Evolutionary conservation across 306 rosid species (phyloP), one percentile per base, ranked within the genome.

Genomic region (Boehmeria nivea): DNA sequence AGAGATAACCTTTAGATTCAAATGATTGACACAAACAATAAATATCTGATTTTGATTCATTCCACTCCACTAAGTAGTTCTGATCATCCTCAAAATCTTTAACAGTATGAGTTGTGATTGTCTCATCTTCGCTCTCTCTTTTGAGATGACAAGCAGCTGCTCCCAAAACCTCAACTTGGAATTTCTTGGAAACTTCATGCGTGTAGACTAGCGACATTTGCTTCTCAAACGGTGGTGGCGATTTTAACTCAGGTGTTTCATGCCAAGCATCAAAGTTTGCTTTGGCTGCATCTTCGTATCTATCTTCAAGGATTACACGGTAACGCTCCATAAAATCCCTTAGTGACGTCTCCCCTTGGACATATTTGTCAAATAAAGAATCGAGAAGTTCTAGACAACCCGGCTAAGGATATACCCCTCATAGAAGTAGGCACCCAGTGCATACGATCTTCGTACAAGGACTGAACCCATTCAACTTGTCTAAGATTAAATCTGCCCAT

Each of bases 61-160:
- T 71, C 77, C 80, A 74, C 57, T 52, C 62, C 54, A 74, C 84
- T 25, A 43, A 40, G 22, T 66, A 78, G 50, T 59, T 60, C 28
- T 73, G 73, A 60, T 34, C 47, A 65, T 62, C 69, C 57, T 62
- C 80, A 67, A 74, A 70, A 62, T 78, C 83, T 62, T 73, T 72
- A 42, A 73, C 78, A n/a, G 52, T 55, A 24, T 55, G 67, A 20
- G 66, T 73, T 57, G 45, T 57, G 46, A 25, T 19, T 34, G 61
- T 24, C 53, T 60, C 57, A 10, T 67, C 73, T 67, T 67, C 75
- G 16, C 46, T 64, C 69, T 68, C 78, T 54, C 59, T 68, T 56
- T 37, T 77, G 37, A 78, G 82, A 59, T 77, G 82, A 65, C 82
- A 77, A 64, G 83, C 83, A 60, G 70, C 78, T 16, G 70, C 83